Conservation (phyloP, 805 yeast genomes). For the Tetrapisispora namnaoensis region DNA sequence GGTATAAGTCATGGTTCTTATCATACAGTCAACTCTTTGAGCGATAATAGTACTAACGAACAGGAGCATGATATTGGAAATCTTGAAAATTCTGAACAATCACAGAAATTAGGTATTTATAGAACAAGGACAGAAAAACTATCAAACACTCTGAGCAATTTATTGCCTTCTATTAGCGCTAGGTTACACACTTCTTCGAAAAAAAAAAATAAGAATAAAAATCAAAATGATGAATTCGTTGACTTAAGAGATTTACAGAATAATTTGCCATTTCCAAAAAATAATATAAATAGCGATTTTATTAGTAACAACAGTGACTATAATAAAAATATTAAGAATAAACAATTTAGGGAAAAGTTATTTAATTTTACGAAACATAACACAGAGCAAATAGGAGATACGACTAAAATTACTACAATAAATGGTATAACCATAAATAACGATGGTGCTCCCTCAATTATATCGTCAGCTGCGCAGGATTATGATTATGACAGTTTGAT, state of each 20-base stretch:
- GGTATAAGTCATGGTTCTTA: not conserved
- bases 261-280: slow-evolving; percentile 1
- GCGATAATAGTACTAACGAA: not conserved
- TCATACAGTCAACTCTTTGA: not conserved
- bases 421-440: slow-evolving; percentile 13
- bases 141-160: slow-evolving; percentile 27
- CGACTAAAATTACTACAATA: slow-evolving; percentile 8
- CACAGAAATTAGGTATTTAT: slow-evolving; percentile 27
- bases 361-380: not conserved
- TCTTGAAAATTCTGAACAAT: not conserved
- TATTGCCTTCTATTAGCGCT: slow-evolving; percentile 30
- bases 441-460: slow-evolving; percentile 4
- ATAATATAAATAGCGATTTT: not conserved
- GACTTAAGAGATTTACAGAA: slow-evolving; percentile 4
- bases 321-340: not conserved
- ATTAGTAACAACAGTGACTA: slow-evolving; percentile 1
- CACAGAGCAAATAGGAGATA: not conserved
- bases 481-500: slow-evolving; percentile 18
- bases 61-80: not conserved
- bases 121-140: slow-evolving; percentile 28
- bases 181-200: slow-evolving; percentile 20
- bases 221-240: slow-evolving; percentile 2
- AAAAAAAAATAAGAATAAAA: slow-evolving; percentile 1
- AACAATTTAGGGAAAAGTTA: slow-evolving; percentile 1
- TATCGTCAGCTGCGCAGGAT: slow-evolving; percentile 24